Evolutionary conservation across 2,329 filamentous ascomycete species (phyloP), one percentile per base, ranked within the genome.

Genomic region (Arthrobotrys entomopaga): DNA sequence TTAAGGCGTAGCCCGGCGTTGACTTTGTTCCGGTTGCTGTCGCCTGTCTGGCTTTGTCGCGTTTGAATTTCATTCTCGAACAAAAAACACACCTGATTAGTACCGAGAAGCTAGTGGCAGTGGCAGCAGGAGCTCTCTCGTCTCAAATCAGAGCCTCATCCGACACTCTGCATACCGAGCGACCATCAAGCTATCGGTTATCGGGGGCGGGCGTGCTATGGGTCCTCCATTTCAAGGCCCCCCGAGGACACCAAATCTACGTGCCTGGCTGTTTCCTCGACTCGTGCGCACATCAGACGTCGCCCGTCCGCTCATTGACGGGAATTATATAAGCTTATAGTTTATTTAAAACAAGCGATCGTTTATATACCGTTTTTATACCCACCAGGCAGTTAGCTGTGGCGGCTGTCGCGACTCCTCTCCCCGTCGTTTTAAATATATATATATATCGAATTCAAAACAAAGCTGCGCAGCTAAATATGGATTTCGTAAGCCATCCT

Each of bases 401-500:
- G n/a, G 42, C 3, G 15, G 42, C 16, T 13, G 15, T 46, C 42
- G 42, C 42, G 42, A 46, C 42, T 46, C 8, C 42, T 46, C 6
- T 16, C 26, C 26, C 29, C 10, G 10, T 34, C 7, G 7, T 34
- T 34, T 8, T 5, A 34, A 10, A 34, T 7, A 29, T 29, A 29
- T 34, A 34, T 34, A 34, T 34, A 34, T 34, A 34, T 34, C 29
- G 2, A 34, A 34, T 10, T 34, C 29, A 34, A 10, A 3, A 34
- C 1, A 34, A 8, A 34, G 29, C 29, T 34, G 29, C 10, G 29
- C n/a, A 34, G 7, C 53, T 16, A 24, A 67, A 38, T 42, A 74
- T 74, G 70, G 70, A 74, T 56, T 74, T 74, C 48, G 70, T 74
- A 63, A 67, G 70, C 29, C 7, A 8, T 34, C 29, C 29, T 34